Evolutionary conservation across 1,284 basidiomycete genomes (phyloP).

Genomic region (Tremellales sp.): DNA sequence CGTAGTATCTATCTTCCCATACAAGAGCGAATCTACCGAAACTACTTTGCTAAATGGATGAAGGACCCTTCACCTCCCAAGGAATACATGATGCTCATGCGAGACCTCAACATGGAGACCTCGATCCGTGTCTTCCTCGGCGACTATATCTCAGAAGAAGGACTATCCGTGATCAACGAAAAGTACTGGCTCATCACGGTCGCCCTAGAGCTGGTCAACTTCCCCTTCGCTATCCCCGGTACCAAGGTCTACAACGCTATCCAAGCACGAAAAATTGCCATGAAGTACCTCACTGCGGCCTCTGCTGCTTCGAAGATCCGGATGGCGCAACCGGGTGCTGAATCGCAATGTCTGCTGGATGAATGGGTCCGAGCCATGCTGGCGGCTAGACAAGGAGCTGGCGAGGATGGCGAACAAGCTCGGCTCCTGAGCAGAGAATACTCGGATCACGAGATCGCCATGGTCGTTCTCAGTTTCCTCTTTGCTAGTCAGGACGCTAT

Average conservation of each 20-base stretch:
- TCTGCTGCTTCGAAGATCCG: constrained; percentile 75
- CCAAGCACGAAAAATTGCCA: constrained; percentile 83
- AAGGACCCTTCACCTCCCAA: constrained; percentile 55
- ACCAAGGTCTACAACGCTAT: constrained; percentile 96
- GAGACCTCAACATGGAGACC: constrained; percentile 95
- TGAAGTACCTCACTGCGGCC: constrained; percentile 78
- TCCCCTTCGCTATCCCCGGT: constrained; percentile 90
- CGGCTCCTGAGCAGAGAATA: constrained; percentile 65
- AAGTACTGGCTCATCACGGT: constrained; percentile 96
- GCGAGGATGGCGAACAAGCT: constrained; percentile 60
- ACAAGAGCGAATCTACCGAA: constrained; percentile 80
- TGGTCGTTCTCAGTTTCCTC: constrained; percentile 93
- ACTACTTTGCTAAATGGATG: constrained; percentile 72
- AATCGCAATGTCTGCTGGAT: constrained; percentile 87
- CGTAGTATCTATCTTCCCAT: constrained; percentile 77
- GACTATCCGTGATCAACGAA: constrained; percentile 74
- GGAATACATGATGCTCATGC: constrained; percentile 84
- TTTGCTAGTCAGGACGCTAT: constrained; percentile 99
- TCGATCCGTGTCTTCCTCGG: constrained; percentile 95
- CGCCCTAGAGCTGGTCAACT: constrained; percentile 97
- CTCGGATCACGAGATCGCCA: constrained; percentile 90
- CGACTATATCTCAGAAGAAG: constrained; percentile 75
- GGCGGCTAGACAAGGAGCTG: constrained; percentile 51
- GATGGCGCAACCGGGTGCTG: constrained; percentile 70
- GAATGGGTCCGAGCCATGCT: constrained; percentile 79